phyloP scores from a whole-genome alignment of 768 basidiomycete genomes.

The Gloeophyllum trabeum region DNA sequence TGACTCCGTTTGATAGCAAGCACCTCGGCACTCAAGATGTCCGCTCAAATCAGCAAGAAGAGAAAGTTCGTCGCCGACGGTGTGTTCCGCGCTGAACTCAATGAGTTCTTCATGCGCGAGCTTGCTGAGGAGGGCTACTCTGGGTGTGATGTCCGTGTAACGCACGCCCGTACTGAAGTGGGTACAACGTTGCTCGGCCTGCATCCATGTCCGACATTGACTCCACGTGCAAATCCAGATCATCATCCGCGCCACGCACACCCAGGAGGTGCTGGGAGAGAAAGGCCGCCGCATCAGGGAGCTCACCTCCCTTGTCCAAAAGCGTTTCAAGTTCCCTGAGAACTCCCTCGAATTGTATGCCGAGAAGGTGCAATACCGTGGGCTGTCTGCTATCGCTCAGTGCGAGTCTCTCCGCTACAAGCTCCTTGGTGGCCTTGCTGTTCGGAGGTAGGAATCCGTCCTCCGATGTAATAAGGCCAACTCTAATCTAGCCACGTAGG shows the following conservation, averaged over 20 bases:
- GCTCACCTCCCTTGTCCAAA: slow-evolving; percentile 95
- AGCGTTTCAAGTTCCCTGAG: slow-evolving; percentile 99
- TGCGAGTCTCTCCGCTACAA: slow-evolving; percentile 99
- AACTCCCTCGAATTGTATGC: slow-evolving; percentile 98
- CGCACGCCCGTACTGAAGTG: slow-evolving; percentile 97
- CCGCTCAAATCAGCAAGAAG: slow-evolving; percentile 91
- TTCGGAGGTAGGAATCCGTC: slow-evolving; percentile 66
- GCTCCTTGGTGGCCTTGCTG: slow-evolving; percentile 97
- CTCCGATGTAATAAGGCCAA: not conserved
- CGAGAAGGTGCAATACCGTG: slow-evolving; percentile 98
- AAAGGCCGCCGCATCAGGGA: slow-evolving; percentile 99
- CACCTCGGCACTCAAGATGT: slow-evolving; percentile 59
- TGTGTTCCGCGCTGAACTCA: slow-evolving; percentile 98
- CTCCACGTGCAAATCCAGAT: slow-evolving; percentile 38
- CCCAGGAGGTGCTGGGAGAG: slow-evolving; percentile 97
- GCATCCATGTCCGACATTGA: not conserved
- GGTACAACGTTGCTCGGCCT: slow-evolving; percentile 1
- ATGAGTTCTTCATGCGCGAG: slow-evolving; percentile 97
- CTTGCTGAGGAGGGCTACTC: slow-evolving; percentile 99
- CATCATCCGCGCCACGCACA: slow-evolving; percentile 99
- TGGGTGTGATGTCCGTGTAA: slow-evolving; percentile 99
- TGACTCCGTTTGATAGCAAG: slow-evolving; percentile 6
- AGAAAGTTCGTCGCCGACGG: slow-evolving; percentile 98
- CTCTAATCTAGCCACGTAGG: slow-evolving; percentile 23
- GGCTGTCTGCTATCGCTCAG: slow-evolving; percentile 96